Conservation (phyloP, 2,329 filamentous ascomycete species). For the Bipolaris bicolor region DNA sequence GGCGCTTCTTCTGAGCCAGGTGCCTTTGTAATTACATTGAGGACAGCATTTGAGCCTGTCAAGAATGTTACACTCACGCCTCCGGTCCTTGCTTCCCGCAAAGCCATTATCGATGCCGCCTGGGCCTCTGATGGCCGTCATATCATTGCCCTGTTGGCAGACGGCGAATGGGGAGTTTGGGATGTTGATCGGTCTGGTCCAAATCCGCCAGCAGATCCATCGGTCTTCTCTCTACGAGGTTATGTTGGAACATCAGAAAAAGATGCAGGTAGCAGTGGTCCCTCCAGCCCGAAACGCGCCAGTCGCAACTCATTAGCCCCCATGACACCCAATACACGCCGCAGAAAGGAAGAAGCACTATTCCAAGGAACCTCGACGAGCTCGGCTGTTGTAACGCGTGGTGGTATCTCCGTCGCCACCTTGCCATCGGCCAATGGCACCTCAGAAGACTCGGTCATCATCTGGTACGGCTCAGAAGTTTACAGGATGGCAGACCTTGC, state of each 20-base stretch:
- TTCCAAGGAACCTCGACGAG: slow-evolving; percentile 51
- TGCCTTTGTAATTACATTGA: slow-evolving; percentile 43
- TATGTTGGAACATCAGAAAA: slow-evolving; percentile 42
- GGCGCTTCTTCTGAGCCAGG: slow-evolving; percentile 27
- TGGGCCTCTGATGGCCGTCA: slow-evolving; percentile 56
- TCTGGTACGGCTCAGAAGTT: slow-evolving; percentile 55
- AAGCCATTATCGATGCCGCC: slow-evolving; percentile 56
- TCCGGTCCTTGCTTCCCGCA: slow-evolving; percentile 49
- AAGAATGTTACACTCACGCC: slow-evolving; percentile 32
- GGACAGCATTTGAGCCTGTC: slow-evolving; percentile 40
- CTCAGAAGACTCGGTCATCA: slow-evolving; percentile 53
- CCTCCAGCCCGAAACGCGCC: slow-evolving; percentile 43
- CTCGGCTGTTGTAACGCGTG: slow-evolving; percentile 42
- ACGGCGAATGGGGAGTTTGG: slow-evolving; percentile 63
- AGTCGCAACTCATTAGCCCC: slow-evolving; percentile 51
- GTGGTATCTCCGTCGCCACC: slow-evolving; percentile 52
- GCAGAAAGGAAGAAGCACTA: slow-evolving; percentile 52
- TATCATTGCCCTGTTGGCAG: slow-evolving; percentile 55
- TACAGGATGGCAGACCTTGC: slow-evolving; percentile 54
- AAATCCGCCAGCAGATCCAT: slow-evolving; percentile 36
- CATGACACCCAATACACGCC: slow-evolving; percentile 59
- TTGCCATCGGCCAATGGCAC: slow-evolving; percentile 38
- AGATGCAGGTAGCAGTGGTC: slow-evolving; percentile 23
- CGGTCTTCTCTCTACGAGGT: slow-evolving; percentile 46
- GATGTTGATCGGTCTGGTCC: slow-evolving; percentile 49